Conservation (phyloP, 805 yeast species). For the Pichia cabralensis region DNA sequence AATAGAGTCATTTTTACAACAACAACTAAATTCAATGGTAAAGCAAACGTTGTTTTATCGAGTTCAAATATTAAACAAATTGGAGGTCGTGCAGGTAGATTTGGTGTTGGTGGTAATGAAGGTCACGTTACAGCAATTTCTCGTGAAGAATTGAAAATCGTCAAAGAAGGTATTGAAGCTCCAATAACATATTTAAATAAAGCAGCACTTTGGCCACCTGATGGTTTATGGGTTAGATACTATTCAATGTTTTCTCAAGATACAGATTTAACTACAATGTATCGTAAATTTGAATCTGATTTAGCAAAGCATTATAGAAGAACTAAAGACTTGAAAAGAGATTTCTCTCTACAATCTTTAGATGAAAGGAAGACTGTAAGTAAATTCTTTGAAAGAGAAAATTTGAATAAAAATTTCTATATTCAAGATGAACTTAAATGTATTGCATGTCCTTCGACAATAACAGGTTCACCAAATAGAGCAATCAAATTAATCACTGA, state of each 20-base stretch:
- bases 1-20: constrained; percentile 69
- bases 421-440: constrained; percentile 24
- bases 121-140: constrained; percentile 51
- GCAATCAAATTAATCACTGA: constrained; percentile 21
- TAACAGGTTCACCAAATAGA: constrained; percentile 14
- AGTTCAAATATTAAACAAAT: constrained; percentile 77
- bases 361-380: constrained; percentile 18
- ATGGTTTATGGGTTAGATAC: constrained; percentile 54
- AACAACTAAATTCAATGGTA: constrained; percentile 63
- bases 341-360: constrained; percentile 22
- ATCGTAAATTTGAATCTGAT: constrained; percentile 38
- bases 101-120: constrained; percentile 25
- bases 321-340: constrained; percentile 10
- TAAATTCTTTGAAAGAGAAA: constrained; percentile 18
- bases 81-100: constrained; percentile 95
- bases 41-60: constrained; percentile 34
- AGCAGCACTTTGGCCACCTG: constrained; percentile 79
- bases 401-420: constrained; percentile 17
- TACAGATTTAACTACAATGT: constrained; percentile 35
- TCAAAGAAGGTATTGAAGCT: constrained; percentile 38
- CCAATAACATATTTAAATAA: constrained; percentile 42
- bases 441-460: constrained; percentile 30
- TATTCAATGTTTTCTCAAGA: constrained; percentile 50
- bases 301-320: constrained; percentile 16
- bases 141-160: constrained; percentile 31